Evolutionary conservation across 2,329 filamentous ascomycete species (phyloP), one percentile per base, ranked within the genome.

Genomic region (Diaporthe citri): DNA sequence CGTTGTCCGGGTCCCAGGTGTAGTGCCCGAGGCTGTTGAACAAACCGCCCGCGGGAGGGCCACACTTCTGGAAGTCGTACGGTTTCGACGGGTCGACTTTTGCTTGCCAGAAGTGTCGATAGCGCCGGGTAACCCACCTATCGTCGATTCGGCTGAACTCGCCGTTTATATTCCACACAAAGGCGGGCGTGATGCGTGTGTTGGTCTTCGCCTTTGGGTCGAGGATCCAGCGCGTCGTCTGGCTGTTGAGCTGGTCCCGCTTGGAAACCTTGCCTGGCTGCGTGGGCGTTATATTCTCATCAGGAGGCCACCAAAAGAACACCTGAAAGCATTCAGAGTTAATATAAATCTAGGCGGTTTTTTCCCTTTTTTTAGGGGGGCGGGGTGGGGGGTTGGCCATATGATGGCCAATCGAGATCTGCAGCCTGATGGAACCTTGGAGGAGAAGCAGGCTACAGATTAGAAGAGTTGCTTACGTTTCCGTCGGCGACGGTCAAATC

Each of bases 101-200:
- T 5, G 85, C 81, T 76, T 87, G 85, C 86, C 87, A 88, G 79
- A 87, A 87, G 79, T 87, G 85, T 13, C 78, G 79, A 78, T 88
- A 87, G 56, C 81, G 80, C 77, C 85, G 85, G 6, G 85, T 85
- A 31, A 85, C 82, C 73, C 83, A 85, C 1, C 86, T 84, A 77
- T 88, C 86, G 76, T 88, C 86, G 74, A 88, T 87, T 15, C 87
- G 84, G 13, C 85, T 86, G 80, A 88, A 88, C 78, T 88, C 86
- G n/a, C 84, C 85, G 75, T 87, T 87, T 17, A 81, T 86, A n/a
- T 80, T 75, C 82, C 84, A 86, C 2, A 81, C 79, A 12, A 82
- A 60, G 1, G 79, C 74, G 0, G 86, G 84, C 51, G 79, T 79
- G 10, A 86, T 81, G n/a, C 83, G 81, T 2, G 85, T 84, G 41